phyloP scores from a whole-genome alignment of 768 basidiomycete genomes.

The Boletellus ananiceps region DNA sequence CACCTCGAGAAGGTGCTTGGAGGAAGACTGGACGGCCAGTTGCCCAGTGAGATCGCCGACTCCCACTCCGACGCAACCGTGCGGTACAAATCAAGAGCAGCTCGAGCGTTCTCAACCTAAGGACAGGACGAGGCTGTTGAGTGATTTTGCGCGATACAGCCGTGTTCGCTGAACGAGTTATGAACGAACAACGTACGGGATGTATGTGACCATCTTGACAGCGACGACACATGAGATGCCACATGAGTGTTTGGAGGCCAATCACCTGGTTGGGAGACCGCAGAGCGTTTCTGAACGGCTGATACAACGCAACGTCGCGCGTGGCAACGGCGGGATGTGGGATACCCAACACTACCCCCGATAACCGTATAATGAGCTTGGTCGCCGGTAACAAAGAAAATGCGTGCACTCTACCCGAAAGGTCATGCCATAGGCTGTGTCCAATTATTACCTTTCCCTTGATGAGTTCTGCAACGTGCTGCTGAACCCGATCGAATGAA shows the following conservation, averaged over 20 bases:
- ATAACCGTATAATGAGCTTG: constrained; percentile 13
- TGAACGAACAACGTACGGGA: constrained; percentile 54
- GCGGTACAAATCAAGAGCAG: constrained; percentile 47
- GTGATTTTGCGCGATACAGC: neutral
- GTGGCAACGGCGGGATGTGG: constrained; percentile 75
- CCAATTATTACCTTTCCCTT: constrained; percentile 71
- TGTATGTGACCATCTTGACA: constrained; percentile 70
- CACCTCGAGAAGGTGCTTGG: constrained; percentile 79
- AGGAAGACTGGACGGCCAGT: constrained; percentile 75
- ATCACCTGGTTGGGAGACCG: constrained; percentile 61
- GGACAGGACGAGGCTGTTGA: constrained; percentile 9
- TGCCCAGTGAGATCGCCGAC: constrained; percentile 46
- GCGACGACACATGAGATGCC: constrained; percentile 76
- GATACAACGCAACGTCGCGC: constrained; percentile 75
- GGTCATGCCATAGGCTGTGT: constrained; percentile 75
- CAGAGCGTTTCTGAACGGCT: constrained; percentile 73
- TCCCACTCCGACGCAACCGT: constrained; percentile 68
- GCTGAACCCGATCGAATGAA: constrained; percentile 62
- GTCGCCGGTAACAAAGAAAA: neutral
- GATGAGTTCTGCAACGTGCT: constrained; percentile 58
- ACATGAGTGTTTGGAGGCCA: constrained; percentile 74
- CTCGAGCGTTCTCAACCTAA: constrained; percentile 76
- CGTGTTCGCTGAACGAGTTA: neutral
- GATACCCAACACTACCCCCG: constrained; percentile 62
- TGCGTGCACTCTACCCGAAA: constrained; percentile 51